phyloP scores from a whole-genome alignment of 768 basidiomycete genomes.

The Suillus paluster region DNA sequence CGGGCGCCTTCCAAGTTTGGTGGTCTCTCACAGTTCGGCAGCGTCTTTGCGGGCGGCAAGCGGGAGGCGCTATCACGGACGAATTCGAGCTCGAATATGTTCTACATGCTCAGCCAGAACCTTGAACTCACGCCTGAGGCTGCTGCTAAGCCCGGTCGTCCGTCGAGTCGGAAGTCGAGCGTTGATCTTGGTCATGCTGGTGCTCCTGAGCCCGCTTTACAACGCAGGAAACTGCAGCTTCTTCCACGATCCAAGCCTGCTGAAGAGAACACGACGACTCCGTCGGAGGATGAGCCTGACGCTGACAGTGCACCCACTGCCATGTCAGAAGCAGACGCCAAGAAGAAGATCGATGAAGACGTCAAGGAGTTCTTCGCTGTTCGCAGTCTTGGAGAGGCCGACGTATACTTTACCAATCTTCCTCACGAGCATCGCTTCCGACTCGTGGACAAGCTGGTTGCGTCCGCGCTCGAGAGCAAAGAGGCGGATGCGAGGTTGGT shows the following conservation, averaged over 20 bases:
- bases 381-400: slow-evolving; percentile 86
- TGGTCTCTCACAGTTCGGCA: slow-evolving; percentile 87
- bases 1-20: slow-evolving; percentile 79
- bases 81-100: slow-evolving; percentile 85
- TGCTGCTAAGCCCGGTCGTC: slow-evolving; percentile 54
- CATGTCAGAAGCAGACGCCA: slow-evolving; percentile 70
- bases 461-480: slow-evolving; percentile 79
- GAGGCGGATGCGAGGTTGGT: slow-evolving; percentile 80
- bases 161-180: slow-evolving; percentile 53
- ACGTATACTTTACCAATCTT: slow-evolving; percentile 80
- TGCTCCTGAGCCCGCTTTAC: slow-evolving; percentile 48
- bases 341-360: slow-evolving; percentile 81
- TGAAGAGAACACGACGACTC: slow-evolving; percentile 47
- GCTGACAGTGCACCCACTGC: slow-evolving; percentile 41
- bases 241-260: slow-evolving; percentile 78
- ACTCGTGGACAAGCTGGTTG: slow-evolving; percentile 79
- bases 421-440: slow-evolving; percentile 63
- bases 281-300: slow-evolving; percentile 55
- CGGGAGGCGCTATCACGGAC: slow-evolving; percentile 78
- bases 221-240: slow-evolving; percentile 75
- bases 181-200: slow-evolving; percentile 52
- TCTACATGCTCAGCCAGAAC: slow-evolving; percentile 77
- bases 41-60: too few species aligned
- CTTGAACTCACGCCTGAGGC: slow-evolving; percentile 59
- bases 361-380: slow-evolving; percentile 86